phyloP scores from a whole-genome alignment of 164 flowering plant species.

The Akebia trifoliata region DNA sequence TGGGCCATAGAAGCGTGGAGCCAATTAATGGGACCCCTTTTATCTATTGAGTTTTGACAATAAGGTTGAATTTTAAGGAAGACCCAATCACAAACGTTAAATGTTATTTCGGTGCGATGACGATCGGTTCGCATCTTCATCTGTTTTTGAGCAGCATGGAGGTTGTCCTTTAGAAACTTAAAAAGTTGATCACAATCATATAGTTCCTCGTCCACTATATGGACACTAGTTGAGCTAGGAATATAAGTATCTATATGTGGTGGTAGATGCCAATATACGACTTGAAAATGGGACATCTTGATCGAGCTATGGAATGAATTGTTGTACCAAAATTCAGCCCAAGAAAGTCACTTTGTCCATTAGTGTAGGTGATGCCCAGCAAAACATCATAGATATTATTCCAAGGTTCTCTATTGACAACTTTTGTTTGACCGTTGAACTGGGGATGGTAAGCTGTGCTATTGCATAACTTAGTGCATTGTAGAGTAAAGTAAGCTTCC shows the following conservation, averaged over 20 bases:
- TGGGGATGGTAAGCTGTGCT: slow-evolving; percentile 3
- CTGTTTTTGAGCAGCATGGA: not conserved
- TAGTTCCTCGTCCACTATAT: not conserved
- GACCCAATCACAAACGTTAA: slow-evolving; percentile 1
- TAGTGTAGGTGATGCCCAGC: not conserved
- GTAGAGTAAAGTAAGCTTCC: not conserved
- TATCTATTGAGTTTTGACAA: not conserved
- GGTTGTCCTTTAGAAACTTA: not conserved
- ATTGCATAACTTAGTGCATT: not conserved
- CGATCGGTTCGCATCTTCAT: not conserved
- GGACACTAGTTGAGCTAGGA: not conserved
- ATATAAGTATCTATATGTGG: no score
- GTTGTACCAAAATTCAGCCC: slow-evolving; percentile 3
- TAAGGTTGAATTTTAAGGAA: not conserved
- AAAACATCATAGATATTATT: not conserved
- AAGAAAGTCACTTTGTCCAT: not conserved
- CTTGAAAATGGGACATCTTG: not conserved
- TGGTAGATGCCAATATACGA: not conserved
- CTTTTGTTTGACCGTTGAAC: not conserved
- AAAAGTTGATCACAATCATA: not conserved
- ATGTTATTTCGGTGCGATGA: not conserved
- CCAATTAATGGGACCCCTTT: not conserved
- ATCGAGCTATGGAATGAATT: not conserved
- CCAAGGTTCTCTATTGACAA: not conserved
- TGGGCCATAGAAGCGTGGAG: not conserved